Base-by-base conservation (phyloP, 768 basidiomycete species). In the Mycena pura region DNA sequence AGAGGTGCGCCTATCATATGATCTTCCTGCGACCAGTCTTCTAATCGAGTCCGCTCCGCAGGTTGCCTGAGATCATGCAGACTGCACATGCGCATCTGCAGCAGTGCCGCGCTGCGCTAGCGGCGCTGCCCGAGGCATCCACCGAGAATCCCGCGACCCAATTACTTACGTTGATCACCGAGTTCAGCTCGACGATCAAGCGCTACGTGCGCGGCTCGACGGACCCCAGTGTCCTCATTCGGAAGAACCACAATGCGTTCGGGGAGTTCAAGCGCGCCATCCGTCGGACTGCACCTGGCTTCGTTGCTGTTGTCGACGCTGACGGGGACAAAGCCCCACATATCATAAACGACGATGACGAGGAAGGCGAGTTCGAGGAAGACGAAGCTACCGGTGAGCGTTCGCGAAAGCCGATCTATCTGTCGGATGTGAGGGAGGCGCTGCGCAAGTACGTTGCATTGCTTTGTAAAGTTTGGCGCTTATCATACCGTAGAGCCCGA, bases 211-310 rank as follows among this genome's bases (percentile, higher is more conserved):
- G 63, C 9, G 79, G 74, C 3, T 22, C 63, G 44, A 3, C 32
- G 50, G 3, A 67, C 65, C 17, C 43, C 52, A 69, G 63, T 19
- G 34, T 32, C 17, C 61, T 80, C 7, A 69, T 79, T 6, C 76
- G 76, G 27, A 62, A 57, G 25, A 73, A 74, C 48, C 67, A 69
- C 24, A 65, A 60, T 0, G 61, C 69, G 9, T 79, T 70, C 47
- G 44, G 24, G 5, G 25, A 28, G 2, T 73, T 79, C 53, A 77
- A 77, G 50, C 15, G 5, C 0, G 64, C 60, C 0, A 78, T 80
- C 19, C 64, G 71, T 6, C 31, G 60, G 3, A 78, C 74, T 1
- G 73, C 72, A 6, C 79, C 79, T 0, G 69, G 71, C n/a, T 81
- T 80, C 34, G 57, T 73, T 6, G 76, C 78, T 3, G 1, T 2